phyloP scores from a whole-genome alignment of 2,329 filamentous ascomycete genomes.

The Capronia americana region DNA sequence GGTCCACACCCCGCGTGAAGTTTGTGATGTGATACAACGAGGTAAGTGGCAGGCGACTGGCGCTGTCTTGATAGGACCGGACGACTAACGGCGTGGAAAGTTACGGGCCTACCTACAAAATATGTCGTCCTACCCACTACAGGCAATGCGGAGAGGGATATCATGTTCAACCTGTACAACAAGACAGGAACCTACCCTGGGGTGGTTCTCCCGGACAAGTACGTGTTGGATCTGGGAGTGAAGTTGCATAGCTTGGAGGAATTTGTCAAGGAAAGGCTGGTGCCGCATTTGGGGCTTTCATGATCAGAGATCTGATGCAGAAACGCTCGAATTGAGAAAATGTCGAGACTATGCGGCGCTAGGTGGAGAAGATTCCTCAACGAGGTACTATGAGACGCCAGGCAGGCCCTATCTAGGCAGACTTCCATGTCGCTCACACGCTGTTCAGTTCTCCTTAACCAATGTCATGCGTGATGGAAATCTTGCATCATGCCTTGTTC shows the following conservation, averaged over 20 bases:
- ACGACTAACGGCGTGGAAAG: conserved; percentile 19
- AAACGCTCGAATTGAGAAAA: neutral
- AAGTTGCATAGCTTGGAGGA: conserved; percentile 37
- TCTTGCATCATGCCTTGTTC: neutral
- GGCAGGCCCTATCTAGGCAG: neutral
- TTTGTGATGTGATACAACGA: conserved; percentile 24
- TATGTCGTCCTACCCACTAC: conserved; percentile 37
- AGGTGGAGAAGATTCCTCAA: neutral
- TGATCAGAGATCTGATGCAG: neutral
- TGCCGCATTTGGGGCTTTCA: conserved; percentile 22
- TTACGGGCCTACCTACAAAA: conserved; percentile 34
- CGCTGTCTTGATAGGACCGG: too few relatives aligned
- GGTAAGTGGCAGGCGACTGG: conserved; percentile 6
- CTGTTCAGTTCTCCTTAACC: neutral
- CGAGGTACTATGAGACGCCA: neutral
- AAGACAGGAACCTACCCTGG: conserved; percentile 37
- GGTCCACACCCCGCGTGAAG: conserved; percentile 24
- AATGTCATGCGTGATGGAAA: neutral
- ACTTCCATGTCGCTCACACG: neutral
- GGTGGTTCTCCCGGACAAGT: conserved; percentile 33
- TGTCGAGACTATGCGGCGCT: neutral
- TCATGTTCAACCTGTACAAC: conserved; percentile 41
- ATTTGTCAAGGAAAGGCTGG: conserved; percentile 32
- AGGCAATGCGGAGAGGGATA: conserved; percentile 39
- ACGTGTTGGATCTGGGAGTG: conserved; percentile 38